phyloP scores from a whole-genome alignment of 164 flowering plant species.

The Santalum album region DNA sequence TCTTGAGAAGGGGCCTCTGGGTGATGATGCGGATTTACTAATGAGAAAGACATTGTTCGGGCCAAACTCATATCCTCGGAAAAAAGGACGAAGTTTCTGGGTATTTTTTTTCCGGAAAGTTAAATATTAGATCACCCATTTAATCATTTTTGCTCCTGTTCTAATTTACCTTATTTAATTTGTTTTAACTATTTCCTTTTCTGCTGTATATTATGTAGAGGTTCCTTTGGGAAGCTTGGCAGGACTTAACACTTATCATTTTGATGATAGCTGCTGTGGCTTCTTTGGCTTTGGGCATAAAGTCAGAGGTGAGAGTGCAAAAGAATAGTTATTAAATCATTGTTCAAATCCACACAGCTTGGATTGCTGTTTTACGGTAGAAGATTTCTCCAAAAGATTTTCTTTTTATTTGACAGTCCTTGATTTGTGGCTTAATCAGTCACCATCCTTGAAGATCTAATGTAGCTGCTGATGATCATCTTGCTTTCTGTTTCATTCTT shows the following conservation, averaged over 20 bases:
- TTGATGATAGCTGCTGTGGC: slow-evolving; percentile 91
- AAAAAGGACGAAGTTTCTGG: slow-evolving; percentile 79
- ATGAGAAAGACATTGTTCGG: slow-evolving; percentile 71
- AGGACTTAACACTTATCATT: slow-evolving; percentile 84
- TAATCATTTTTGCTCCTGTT: no score
- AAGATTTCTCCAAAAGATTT: no score
- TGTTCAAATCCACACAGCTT: no score
- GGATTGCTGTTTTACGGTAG: no score
- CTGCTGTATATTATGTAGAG: slow-evolving; percentile 24
- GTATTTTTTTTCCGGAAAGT: slow-evolving; percentile 22
- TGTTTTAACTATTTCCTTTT: neutral
- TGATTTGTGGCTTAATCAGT: no score
- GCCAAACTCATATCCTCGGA: slow-evolving; percentile 85
- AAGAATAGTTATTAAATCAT: no score
- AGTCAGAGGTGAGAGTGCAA: slow-evolving; percentile 71
- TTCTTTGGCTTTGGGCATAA: slow-evolving; percentile 83
- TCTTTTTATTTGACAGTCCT: no score
- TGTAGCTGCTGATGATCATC: neutral
- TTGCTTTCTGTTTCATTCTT: neutral
- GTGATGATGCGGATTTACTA: slow-evolving; percentile 58
- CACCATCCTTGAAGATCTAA: no score
- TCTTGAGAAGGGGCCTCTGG: slow-evolving; percentile 65
- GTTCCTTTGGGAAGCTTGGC: slow-evolving; percentile 96
- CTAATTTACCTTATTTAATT: no score
- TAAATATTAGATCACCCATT: neutral